Evolutionary conservation across 2,329 filamentous ascomycete species (phyloP).

Genomic region (Fusarium phyllophilum): DNA sequence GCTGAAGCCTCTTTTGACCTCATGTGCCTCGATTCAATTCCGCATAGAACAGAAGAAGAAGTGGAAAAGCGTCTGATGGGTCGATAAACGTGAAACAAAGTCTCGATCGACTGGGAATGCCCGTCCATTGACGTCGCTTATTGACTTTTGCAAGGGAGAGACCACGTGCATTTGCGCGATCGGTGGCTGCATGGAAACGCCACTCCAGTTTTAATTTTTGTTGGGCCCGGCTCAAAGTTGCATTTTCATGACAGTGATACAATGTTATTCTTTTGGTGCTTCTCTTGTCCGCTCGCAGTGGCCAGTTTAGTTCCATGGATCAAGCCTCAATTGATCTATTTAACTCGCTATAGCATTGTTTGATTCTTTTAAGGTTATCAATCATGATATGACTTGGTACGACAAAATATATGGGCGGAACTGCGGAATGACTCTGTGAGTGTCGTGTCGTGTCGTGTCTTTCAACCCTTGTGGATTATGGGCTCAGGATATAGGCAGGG

Average conservation of each 20-base stretch:
- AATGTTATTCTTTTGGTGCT: not conserved
- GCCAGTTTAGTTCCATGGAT: not conserved
- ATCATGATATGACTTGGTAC: not conserved
- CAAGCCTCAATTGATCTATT: not conserved
- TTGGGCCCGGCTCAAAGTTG: not conserved
- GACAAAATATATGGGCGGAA: not conserved
- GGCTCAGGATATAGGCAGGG: not conserved
- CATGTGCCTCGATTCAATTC: not conserved
- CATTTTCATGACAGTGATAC: not conserved
- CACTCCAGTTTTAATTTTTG: slow-evolving; percentile 3
- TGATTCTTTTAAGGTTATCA: not conserved
- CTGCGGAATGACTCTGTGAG: not conserved
- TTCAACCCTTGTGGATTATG: not conserved
- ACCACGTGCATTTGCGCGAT: slow-evolving; percentile 17
- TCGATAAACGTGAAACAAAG: slow-evolving; percentile 10
- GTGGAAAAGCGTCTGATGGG: not conserved
- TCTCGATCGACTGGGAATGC: slow-evolving; percentile 10
- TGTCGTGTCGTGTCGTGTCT: not conserved
- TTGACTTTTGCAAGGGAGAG: slow-evolving; percentile 20
- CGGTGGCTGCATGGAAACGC: slow-evolving; percentile 3
- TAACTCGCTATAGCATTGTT: not conserved
- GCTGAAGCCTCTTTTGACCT: not conserved
- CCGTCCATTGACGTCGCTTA: slow-evolving; percentile 12
- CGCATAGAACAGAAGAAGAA: not conserved
- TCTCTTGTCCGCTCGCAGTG: not conserved